These are phyloP conservation scores for Macrophomina pseudophaseolina DNA, from an alignment of 2,329 filamentous ascomycete species.

Conservation along the genomic window DNA sequence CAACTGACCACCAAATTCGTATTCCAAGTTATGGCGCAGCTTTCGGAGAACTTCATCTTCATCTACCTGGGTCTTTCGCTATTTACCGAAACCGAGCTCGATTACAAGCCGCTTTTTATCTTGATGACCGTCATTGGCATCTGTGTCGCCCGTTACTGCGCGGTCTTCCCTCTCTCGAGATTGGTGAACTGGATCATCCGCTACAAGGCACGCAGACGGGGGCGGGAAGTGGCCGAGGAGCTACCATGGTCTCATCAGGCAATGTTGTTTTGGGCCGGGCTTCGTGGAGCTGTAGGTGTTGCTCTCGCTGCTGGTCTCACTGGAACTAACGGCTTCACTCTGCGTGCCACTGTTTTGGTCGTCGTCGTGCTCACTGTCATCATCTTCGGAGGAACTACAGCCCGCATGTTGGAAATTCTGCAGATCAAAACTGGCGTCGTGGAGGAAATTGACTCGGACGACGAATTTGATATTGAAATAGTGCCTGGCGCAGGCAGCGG, in stretches of 20 bases:
- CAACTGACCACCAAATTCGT: slow-evolving; percentile 98
- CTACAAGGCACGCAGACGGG: slow-evolving; percentile 79
- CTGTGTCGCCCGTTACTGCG: slow-evolving; percentile 88
- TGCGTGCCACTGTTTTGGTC: slow-evolving; percentile 94
- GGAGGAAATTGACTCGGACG: slow-evolving; percentile 95
- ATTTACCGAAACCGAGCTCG: slow-evolving; percentile 85
- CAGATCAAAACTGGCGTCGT: slow-evolving; percentile 96
- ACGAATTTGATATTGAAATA: slow-evolving; percentile 95
- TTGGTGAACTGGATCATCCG: slow-evolving; percentile 92
- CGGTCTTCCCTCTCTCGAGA: slow-evolving; percentile 89
- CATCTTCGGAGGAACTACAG: slow-evolving; percentile 97
- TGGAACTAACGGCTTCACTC: slow-evolving; percentile 78
- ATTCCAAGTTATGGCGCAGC: slow-evolving; percentile 90
- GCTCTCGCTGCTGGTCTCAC: slow-evolving; percentile 87
- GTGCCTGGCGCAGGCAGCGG: slow-evolving; percentile 65
- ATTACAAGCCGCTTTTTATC: slow-evolving; percentile 94
- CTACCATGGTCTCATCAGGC: slow-evolving; percentile 93
- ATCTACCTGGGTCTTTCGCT: slow-evolving; percentile 95
- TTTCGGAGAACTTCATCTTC: slow-evolving; percentile 99
- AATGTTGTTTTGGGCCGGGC: slow-evolving; percentile 99
- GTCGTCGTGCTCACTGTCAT: slow-evolving; percentile 98
- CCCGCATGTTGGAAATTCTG: slow-evolving; percentile 95
- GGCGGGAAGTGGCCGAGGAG: slow-evolving; percentile 80
- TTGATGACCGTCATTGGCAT: slow-evolving; percentile 91
- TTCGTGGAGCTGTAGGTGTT: slow-evolving; percentile 94